Conservation (phyloP, 108 stramenopile genomes). For the Cyclotella sp. region DNA sequence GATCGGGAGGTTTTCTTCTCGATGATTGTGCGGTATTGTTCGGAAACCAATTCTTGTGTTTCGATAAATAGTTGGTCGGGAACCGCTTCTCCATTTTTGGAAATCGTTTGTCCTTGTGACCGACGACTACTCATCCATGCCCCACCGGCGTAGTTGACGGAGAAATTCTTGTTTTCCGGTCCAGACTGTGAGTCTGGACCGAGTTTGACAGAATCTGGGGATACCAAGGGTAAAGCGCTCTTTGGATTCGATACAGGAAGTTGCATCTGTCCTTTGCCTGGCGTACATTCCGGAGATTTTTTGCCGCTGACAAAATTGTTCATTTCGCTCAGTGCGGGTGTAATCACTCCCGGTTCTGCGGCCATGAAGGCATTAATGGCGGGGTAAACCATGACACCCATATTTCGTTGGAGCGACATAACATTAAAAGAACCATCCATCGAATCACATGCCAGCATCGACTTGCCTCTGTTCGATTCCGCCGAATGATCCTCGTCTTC, state of each 20-base stretch:
- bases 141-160: conserved; percentile 53
- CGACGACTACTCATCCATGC: conserved; percentile 44
- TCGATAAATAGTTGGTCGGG: conserved; percentile 71
- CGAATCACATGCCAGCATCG: conserved; percentile 53
- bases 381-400: conserved; percentile 83
- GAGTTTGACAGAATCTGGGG: conserved; percentile 41
- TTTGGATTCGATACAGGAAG: not conserved
- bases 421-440: conserved; percentile 59
- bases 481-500: conserved; percentile 42
- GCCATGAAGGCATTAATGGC: conserved; percentile 85
- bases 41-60: conserved; percentile 64
- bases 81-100: not conserved
- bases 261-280: conserved; percentile 22
- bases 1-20: conserved; percentile 44
- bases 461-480: not conserved
- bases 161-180: conserved; percentile 17
- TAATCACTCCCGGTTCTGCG: conserved; percentile 77
- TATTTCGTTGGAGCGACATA: conserved; percentile 70
- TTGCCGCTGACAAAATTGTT: conserved; percentile 72
- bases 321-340: conserved; percentile 79
- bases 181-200: conserved; percentile 3
- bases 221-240: conserved; percentile 32
- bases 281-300: conserved; percentile 35
- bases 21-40: conserved; percentile 74
- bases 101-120: conserved; percentile 18